phyloP scores from a whole-genome alignment of 2,329 filamentous ascomycete species.

The Elsinoe necatrix region DNA sequence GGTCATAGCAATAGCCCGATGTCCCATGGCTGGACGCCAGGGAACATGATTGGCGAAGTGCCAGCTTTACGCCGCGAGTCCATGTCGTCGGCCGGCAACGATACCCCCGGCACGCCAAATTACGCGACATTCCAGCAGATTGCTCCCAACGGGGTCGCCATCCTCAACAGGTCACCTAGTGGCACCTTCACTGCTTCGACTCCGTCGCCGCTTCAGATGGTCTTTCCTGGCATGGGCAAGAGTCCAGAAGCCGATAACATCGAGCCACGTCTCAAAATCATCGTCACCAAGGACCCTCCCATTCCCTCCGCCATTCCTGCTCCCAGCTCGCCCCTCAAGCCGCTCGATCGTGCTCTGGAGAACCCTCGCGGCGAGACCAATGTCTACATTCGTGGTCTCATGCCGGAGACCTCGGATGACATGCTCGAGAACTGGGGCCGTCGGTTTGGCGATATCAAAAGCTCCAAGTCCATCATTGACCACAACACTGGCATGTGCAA shows the following conservation, averaged over 20 bases:
- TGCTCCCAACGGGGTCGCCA: constrained; percentile 35
- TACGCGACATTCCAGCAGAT: constrained; percentile 35
- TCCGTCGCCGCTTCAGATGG: constrained; percentile 42
- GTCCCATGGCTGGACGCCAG: constrained; percentile 38
- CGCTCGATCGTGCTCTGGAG: constrained; percentile 85
- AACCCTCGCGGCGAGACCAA: constrained; percentile 95
- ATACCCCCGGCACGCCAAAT: constrained; percentile 42
- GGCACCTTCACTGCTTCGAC: constrained; percentile 42
- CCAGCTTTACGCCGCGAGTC: constrained; percentile 44
- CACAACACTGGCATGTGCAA: constrained; percentile 89
- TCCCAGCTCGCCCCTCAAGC: constrained; percentile 76
- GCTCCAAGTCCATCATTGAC: constrained; percentile 98
- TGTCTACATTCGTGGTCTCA: constrained; percentile 93
- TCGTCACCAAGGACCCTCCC: constrained; percentile 60
- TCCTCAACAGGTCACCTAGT: constrained; percentile 43
- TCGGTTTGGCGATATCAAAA: constrained; percentile 88
- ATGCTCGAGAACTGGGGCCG: constrained; percentile 72
- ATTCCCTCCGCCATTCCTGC: constrained; percentile 87
- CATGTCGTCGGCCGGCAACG: constrained; percentile 45
- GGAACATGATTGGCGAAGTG: constrained; percentile 39
- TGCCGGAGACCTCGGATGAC: constrained; percentile 90
- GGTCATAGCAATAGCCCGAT: constrained; percentile 40
- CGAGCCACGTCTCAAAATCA: constrained; percentile 38
- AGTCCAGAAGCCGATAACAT: constrained; percentile 33
- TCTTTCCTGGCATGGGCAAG: constrained; percentile 36